Conservation (phyloP, 2,329 filamentous ascomycete species). For the Thelonectria rubi region DNA sequence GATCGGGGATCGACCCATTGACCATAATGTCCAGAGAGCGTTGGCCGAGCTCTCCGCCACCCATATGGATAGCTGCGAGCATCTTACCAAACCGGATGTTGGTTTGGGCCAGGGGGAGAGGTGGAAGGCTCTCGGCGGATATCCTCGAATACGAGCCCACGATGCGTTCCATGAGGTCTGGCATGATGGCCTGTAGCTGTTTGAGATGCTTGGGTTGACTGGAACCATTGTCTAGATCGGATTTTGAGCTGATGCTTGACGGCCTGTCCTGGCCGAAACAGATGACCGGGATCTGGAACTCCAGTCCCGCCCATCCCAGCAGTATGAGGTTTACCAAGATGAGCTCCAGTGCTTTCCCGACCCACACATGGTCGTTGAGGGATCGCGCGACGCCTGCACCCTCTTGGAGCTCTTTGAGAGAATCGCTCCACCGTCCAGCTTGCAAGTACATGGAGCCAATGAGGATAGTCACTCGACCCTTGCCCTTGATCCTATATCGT, state of each 20-base stretch:
- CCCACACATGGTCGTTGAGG: constrained; percentile 94
- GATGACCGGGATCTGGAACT: constrained; percentile 77
- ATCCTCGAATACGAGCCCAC: constrained; percentile 77
- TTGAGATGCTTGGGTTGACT: constrained; percentile 63
- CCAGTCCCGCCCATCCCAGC: constrained; percentile 82
- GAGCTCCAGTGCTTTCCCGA: constrained; percentile 92
- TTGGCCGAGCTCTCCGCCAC: constrained; percentile 69
- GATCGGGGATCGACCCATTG: constrained; percentile 64
- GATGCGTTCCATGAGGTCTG: constrained; percentile 79
- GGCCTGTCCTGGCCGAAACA: constrained; percentile 61
- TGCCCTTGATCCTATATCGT: constrained; percentile 80
- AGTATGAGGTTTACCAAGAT: constrained; percentile 85
- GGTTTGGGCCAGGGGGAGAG: constrained; percentile 76
- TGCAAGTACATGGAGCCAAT: constrained; percentile 88
- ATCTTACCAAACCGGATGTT: constrained; percentile 78
- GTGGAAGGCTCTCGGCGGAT: constrained; percentile 75
- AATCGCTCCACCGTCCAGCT: constrained; percentile 89
- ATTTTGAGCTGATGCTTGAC: constrained; percentile 48
- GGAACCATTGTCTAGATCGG: constrained; percentile 47
- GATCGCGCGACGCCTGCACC: constrained; percentile 80
- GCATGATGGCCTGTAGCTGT: constrained; percentile 67
- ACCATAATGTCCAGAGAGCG: constrained; percentile 72
- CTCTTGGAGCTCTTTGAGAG: constrained; percentile 83
- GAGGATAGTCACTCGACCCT: constrained; percentile 79
- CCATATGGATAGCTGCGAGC: constrained; percentile 71